These are phyloP conservation scores for Anethum foeniculum DNA, from an alignment of 140 eudicot genomes.

Conservation along the genomic window DNA sequence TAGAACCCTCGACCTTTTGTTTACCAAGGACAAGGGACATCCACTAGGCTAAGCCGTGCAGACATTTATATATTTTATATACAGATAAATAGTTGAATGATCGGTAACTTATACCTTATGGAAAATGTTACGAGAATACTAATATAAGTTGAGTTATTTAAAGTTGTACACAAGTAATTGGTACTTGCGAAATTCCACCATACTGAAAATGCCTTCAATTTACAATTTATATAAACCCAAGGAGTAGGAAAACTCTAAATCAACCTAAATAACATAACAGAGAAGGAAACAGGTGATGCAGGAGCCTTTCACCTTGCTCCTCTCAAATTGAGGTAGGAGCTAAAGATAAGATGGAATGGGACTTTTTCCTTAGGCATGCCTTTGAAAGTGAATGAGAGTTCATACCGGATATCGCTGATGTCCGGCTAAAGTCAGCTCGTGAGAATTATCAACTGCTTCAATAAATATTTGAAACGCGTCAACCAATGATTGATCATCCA, in stretches of 20 bases:
- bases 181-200: background rate
- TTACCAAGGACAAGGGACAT: background rate
- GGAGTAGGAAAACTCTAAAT: background rate
- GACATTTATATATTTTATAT: background rate
- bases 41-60: background rate
- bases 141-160: background rate
- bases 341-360: background rate
- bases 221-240: background rate
- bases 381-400: constrained; percentile 6
- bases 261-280: background rate
- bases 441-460: constrained; percentile 73
- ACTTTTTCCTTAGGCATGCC: background rate
- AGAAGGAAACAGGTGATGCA: background rate
- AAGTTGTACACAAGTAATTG: background rate
- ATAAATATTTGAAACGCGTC: constrained; percentile 64
- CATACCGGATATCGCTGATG: constrained; percentile 83
- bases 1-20: background rate
- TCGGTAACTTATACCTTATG: background rate
- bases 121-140: background rate
- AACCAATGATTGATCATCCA: constrained; percentile 71
- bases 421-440: constrained; percentile 69
- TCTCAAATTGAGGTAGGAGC: background rate
- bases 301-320: background rate
- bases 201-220: background rate
- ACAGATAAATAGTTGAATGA: background rate